Conservation (phyloP, 805 yeast species). For the Soucietia sequanensis region DNA sequence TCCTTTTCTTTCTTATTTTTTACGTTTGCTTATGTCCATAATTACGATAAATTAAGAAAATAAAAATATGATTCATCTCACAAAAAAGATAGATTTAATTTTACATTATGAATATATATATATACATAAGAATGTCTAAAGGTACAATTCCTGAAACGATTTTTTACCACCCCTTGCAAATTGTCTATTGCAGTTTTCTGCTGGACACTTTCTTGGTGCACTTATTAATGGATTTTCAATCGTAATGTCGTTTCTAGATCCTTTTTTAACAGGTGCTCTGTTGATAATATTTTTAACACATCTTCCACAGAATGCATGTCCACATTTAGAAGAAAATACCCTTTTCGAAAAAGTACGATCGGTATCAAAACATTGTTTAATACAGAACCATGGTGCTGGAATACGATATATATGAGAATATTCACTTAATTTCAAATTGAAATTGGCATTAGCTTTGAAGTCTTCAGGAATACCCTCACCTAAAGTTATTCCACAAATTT, state of each 20-base stretch:
- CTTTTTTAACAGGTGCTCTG: constrained; percentile 24
- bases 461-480: constrained; percentile 70
- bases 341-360: constrained; percentile 65
- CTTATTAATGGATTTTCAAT: constrained; percentile 38
- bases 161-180: constrained; percentile 43
- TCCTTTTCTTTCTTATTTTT: too few species aligned
- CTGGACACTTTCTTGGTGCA: constrained; percentile 63
- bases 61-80: too few species aligned
- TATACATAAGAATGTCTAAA: constrained; percentile 6
- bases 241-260: constrained; percentile 8
- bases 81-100: too few species aligned
- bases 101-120: too few species aligned
- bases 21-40: too few species aligned
- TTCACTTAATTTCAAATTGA: constrained; percentile 23
- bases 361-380: constrained; percentile 44
- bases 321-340: constrained; percentile 68
- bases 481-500: constrained; percentile 67
- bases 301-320: constrained; percentile 84
- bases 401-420: constrained; percentile 26
- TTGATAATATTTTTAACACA: constrained; percentile 70
- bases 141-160: constrained; percentile 54
- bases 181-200: constrained; percentile 43
- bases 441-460: constrained; percentile 35
- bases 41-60: too few species aligned
- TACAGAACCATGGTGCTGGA: constrained; percentile 69